These are phyloP conservation scores for Chlorociboria aeruginascens DNA, from an alignment of 495 filamentous ascomycete species.

Conservation along the genomic window DNA sequence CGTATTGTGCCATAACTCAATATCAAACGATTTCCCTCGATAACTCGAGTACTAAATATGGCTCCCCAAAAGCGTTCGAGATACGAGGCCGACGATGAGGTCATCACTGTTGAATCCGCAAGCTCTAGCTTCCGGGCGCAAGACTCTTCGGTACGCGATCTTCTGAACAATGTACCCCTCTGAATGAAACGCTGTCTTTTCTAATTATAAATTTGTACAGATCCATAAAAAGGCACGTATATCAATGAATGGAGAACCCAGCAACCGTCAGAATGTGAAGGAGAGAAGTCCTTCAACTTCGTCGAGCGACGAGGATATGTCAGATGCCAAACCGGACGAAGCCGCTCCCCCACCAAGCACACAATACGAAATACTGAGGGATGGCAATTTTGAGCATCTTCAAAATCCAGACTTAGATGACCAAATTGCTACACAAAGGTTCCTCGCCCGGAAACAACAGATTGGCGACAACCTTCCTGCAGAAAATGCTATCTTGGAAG, in stretches of 20 bases:
- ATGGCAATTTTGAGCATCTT: conserved; percentile 39
- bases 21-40: background rate
- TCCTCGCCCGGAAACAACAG: conserved; percentile 45
- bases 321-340: background rate
- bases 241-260: conserved; percentile 20
- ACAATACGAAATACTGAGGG: conserved; percentile 39
- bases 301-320: conserved; percentile 3
- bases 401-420: conserved; percentile 46
- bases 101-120: conserved; percentile 30
- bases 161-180: too few species aligned
- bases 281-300: conserved; percentile 16
- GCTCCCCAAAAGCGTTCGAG: conserved; percentile 12
- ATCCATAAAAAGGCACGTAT: conserved; percentile 34
- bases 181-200: too few species aligned
- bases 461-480: conserved; percentile 58
- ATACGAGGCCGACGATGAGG: conserved; percentile 34
- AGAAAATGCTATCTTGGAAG: conserved; percentile 75
- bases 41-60: conserved; percentile 3
- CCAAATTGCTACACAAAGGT: conserved; percentile 56
- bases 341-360: conserved; percentile 16
- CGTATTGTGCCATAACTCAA: background rate
- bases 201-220: conserved; percentile 1
- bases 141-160: too few species aligned
- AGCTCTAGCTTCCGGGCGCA: conserved; percentile 25
- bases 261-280: conserved; percentile 15